phyloP scores from a whole-genome alignment of 2,329 filamentous ascomycete species.

The Fusarium devonianum region DNA sequence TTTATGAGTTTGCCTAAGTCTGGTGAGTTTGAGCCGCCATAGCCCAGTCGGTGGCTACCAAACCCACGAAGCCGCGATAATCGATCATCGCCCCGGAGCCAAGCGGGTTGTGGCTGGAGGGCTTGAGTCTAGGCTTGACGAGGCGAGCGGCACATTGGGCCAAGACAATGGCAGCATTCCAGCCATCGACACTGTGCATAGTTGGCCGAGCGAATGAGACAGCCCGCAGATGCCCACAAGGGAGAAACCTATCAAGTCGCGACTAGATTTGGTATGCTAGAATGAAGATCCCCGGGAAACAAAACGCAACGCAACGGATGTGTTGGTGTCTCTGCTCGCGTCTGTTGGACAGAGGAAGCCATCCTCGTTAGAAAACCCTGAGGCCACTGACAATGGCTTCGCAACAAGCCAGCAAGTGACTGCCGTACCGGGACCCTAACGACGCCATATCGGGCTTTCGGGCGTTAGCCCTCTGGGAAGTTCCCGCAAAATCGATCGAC shows the following conservation, averaged over 20 bases:
- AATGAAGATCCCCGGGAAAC: slow-evolving; percentile 7
- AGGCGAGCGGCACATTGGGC: slow-evolving; percentile 24
- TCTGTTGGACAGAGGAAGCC: slow-evolving; percentile 6
- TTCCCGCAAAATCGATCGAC: slow-evolving; percentile 14
- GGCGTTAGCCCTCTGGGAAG: slow-evolving; percentile 3
- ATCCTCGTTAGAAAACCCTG: slow-evolving; percentile 26
- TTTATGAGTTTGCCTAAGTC: slow-evolving; percentile 25
- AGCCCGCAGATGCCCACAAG: slow-evolving; percentile 13
- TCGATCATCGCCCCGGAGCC: slow-evolving; percentile 21
- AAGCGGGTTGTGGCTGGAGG: slow-evolving; percentile 40
- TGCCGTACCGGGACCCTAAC: not conserved
- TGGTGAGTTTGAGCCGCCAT: slow-evolving; percentile 34
- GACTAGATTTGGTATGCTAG: no score
- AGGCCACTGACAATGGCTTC: slow-evolving; percentile 23
- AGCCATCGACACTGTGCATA: slow-evolving; percentile 20
- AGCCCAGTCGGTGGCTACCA: slow-evolving; percentile 26
- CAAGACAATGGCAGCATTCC: slow-evolving; percentile 35
- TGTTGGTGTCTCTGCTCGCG: slow-evolving; percentile 2
- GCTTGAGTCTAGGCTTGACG: slow-evolving; percentile 41
- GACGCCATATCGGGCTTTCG: slow-evolving; percentile 12
- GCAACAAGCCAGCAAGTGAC: not conserved
- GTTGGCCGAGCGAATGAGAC: slow-evolving; percentile 13
- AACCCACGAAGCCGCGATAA: slow-evolving; percentile 25
- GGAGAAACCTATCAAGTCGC: not conserved
- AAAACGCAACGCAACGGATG: slow-evolving; percentile 3